phyloP scores from a whole-genome alignment of 345 rosid genomes.

The Bruguiera gymnorhiza region DNA sequence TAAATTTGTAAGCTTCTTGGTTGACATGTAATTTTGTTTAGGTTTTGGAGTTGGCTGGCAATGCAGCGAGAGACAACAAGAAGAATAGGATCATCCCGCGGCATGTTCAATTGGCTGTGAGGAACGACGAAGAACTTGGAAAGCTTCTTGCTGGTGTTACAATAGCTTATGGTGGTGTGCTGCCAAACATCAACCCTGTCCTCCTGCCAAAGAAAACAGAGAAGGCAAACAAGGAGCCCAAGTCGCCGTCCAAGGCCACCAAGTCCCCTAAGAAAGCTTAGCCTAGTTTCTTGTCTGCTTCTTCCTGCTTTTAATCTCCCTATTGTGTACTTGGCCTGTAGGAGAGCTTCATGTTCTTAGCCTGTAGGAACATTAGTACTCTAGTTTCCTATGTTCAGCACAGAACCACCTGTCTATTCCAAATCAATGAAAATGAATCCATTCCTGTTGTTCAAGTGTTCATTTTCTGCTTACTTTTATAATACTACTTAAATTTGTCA shows the following conservation, averaged over 20 bases:
- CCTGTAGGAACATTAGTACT: not conserved
- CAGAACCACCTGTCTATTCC: not conserved
- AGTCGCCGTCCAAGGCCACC: slow-evolving; percentile 36
- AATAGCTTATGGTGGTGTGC: slow-evolving; percentile 42
- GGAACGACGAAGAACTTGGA: slow-evolving; percentile 43
- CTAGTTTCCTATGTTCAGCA: not conserved
- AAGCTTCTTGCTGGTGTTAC: slow-evolving; percentile 43
- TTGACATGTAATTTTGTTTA: not conserved
- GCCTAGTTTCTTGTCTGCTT: not conserved
- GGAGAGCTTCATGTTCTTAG: not conserved
- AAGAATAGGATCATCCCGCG: slow-evolving; percentile 42
- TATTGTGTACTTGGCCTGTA: not conserved
- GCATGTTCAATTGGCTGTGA: slow-evolving; percentile 37
- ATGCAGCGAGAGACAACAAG: slow-evolving; percentile 46
- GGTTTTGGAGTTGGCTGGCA: slow-evolving; percentile 43
- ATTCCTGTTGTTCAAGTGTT: no score
- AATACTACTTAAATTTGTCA: no score
- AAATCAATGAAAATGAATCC: slow-evolving; percentile 2
- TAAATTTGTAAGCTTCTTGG: not conserved
- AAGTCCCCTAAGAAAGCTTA: slow-evolving; percentile 41
- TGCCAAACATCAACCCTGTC: slow-evolving; percentile 39
- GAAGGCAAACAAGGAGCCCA: slow-evolving; percentile 30
- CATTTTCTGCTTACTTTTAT: no score
- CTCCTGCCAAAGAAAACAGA: slow-evolving; percentile 39
- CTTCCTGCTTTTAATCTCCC: not conserved